Percentiles rank a stretch among this genome's conserved stretches.
phyloP scores from a whole-genome alignment of 2,329 filamentous ascomycete genomes.

The Gnomoniopsis smithogilvyi region DNA sequence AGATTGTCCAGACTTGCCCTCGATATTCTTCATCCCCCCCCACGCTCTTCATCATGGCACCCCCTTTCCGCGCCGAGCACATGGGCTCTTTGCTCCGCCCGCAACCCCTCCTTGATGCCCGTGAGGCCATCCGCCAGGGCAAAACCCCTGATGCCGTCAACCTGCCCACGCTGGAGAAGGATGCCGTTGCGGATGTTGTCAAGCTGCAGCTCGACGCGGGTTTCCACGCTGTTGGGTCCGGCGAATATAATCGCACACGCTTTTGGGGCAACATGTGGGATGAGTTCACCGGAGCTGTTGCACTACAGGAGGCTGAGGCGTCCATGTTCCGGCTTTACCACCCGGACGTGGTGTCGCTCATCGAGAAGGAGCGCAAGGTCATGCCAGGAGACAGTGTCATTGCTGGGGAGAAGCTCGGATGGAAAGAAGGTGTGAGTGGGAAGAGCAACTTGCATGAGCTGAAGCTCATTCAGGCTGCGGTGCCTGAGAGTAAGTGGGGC shows the following conservation, averaged over 20 bases:
- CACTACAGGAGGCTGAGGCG: constrained; percentile 48
- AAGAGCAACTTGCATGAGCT: constrained; percentile 49
- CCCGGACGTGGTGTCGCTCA: constrained; percentile 51
- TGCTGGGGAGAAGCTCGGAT: constrained; percentile 43
- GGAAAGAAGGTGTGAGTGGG: constrained; percentile 37
- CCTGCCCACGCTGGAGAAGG: constrained; percentile 60
- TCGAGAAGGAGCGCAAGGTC: constrained; percentile 50
- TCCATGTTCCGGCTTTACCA: constrained; percentile 53
- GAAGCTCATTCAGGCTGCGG: constrained; percentile 40
- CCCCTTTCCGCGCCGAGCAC: constrained; percentile 33
- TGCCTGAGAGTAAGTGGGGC: constrained; percentile 45
- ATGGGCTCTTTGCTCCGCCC: constrained; percentile 34
- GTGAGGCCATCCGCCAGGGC: constrained; percentile 56
- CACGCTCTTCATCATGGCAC: constrained; percentile 24
- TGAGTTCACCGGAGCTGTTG: constrained; percentile 47
- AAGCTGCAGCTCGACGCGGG: constrained; percentile 65
- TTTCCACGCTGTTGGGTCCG: constrained; percentile 64
- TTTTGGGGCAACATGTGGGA: constrained; percentile 54
- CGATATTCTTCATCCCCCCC: no score
- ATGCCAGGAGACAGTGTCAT: constrained; percentile 57
- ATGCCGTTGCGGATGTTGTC: constrained; percentile 64
- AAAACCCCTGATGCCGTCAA: constrained; percentile 48
- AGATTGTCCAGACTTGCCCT: no score
- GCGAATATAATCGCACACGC: constrained; percentile 61
- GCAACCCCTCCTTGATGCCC: constrained; percentile 38